phyloP scores from a whole-genome alignment of 441 rosid species.

The Syzygium malaccense region DNA sequence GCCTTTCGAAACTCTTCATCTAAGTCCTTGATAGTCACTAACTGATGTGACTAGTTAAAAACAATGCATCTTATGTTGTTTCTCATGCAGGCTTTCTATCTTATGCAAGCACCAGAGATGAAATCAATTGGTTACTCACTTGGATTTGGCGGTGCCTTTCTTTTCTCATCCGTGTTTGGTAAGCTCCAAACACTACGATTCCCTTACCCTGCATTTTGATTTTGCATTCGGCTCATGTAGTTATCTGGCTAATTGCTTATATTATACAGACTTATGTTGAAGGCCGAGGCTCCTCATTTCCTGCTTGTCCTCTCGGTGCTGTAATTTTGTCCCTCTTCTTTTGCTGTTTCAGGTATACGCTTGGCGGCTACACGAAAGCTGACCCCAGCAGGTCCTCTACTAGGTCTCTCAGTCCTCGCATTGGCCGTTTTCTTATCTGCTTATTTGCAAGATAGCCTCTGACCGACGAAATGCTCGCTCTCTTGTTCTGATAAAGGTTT shows the following conservation, averaged over 20 bases:
- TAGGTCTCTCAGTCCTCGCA: slow-evolving; percentile 50
- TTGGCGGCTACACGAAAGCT: slow-evolving; percentile 57
- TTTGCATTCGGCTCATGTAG: background rate
- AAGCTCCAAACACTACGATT: background rate
- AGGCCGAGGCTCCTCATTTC: background rate
- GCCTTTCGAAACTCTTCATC: background rate
- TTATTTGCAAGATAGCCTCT: slow-evolving; percentile 38
- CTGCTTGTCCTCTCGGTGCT: background rate
- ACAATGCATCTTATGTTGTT: background rate
- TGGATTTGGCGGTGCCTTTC: slow-evolving; percentile 72
- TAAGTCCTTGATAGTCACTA: background rate
- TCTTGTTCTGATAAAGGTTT: background rate
- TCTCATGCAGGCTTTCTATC: slow-evolving; percentile 43
- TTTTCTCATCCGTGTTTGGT: slow-evolving; percentile 72
- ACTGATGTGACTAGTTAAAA: background rate
- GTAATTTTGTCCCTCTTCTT: background rate
- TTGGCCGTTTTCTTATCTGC: slow-evolving; percentile 39
- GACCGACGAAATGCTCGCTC: background rate
- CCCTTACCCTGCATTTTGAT: background rate
- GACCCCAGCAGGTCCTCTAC: slow-evolving; percentile 58
- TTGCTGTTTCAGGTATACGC: slow-evolving; percentile 47
- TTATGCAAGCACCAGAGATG: slow-evolving; percentile 60
- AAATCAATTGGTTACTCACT: slow-evolving; percentile 63
- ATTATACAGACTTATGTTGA: background rate
- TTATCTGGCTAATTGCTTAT: background rate